These are phyloP conservation scores for Ceriops decandra DNA, from an alignment of 345 rosid species.

Conservation along the genomic window DNA sequence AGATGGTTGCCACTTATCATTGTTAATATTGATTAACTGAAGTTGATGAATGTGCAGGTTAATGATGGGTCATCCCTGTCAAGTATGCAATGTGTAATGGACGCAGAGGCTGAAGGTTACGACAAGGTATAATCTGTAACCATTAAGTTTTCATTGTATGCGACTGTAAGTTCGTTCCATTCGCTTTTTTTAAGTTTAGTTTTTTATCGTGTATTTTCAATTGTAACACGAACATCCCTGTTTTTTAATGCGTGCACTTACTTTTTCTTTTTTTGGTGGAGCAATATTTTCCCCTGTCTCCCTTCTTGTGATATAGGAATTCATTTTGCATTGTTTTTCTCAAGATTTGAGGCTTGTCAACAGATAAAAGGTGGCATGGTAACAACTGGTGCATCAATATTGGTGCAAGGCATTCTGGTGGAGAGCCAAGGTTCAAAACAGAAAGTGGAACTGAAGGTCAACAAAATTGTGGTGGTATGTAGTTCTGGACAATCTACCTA, in stretches of 20 bases:
- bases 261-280: no score
- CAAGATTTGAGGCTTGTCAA: conserved; percentile 23
- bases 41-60: conserved; percentile 33
- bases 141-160: no score
- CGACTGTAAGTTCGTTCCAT: no score
- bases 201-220: no score
- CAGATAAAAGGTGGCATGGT: conserved; percentile 82
- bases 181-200: no score
- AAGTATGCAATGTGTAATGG: conserved; percentile 93
- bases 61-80: conserved; percentile 95
- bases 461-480: conserved; percentile 69
- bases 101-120: conserved; percentile 72
- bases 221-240: no score
- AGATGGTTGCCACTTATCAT: no score
- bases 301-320: background rate
- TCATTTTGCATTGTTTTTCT: background rate
- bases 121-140: conserved; percentile 57
- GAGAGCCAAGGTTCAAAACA: conserved; percentile 93
- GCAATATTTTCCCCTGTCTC: background rate
- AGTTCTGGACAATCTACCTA: conserved; percentile 5
- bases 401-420: conserved; percentile 74
- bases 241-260: no score
- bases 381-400: conserved; percentile 77
- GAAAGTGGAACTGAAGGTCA: conserved; percentile 79
- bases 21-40: background rate